These are phyloP conservation scores for Quercus lobata DNA, from an alignment of 331 rosid genomes.

Conservation along the genomic window DNA sequence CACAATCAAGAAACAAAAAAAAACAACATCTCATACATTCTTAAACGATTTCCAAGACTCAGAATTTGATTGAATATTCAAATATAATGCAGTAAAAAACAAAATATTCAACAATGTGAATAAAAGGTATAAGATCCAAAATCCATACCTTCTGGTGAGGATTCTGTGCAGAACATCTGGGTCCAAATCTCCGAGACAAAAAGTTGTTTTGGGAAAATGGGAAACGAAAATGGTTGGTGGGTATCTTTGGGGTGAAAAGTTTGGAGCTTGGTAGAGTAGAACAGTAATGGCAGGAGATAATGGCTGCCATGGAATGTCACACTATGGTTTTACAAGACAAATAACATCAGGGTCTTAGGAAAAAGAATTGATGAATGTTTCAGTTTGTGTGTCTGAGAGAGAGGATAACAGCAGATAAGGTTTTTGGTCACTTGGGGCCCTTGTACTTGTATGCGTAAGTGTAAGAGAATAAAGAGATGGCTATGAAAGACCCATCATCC, in stretches of 20 bases:
- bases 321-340: slow-evolving; percentile 3
- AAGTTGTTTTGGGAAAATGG: slow-evolving; percentile 34
- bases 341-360: slow-evolving; percentile 4
- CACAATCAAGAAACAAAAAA: too few species aligned
- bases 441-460: not conserved
- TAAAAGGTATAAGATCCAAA: not conserved
- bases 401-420: slow-evolving; percentile 47
- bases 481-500: slow-evolving; percentile 26
- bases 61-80: not conserved
- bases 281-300: slow-evolving; percentile 52
- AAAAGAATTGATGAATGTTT: not conserved
- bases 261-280: slow-evolving; percentile 34
- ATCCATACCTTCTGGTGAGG: slow-evolving; percentile 43
- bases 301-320: slow-evolving; percentile 58
- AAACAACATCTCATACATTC: too few species aligned
- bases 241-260: slow-evolving; percentile 27
- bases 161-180: slow-evolving; percentile 53
- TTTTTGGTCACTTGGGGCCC: slow-evolving; percentile 30
- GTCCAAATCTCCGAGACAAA: slow-evolving; percentile 15
- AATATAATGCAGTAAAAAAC: not conserved
- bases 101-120: not conserved
- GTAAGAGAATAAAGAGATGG: not conserved
- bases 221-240: slow-evolving; percentile 32
- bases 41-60: too few species aligned
- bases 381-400: slow-evolving; percentile 10